phyloP scores from a whole-genome alignment of 2,329 filamentous ascomycete species.

The Dryadomyces quercivorus region DNA sequence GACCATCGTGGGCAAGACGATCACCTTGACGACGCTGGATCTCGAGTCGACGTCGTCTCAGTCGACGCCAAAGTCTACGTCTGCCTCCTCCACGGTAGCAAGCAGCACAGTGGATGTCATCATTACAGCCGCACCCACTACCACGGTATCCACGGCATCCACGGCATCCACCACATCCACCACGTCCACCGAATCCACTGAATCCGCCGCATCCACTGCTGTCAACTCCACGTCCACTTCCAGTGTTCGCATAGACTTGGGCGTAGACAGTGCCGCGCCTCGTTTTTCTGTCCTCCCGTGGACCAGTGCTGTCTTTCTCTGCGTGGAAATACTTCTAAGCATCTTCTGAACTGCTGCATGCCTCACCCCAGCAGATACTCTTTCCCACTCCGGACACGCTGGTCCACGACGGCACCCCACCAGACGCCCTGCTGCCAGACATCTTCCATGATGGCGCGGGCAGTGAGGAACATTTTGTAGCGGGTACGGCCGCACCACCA shows the following conservation, averaged over 20 bases:
- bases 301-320: background rate
- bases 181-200: background rate
- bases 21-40: background rate
- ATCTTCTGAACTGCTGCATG: background rate
- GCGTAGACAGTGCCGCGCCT: background rate
- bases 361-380: conserved; percentile 4
- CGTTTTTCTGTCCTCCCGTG: background rate
- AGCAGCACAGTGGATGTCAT: background rate
- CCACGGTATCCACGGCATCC: background rate
- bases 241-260: background rate
- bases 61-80: background rate
- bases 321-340: background rate
- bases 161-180: background rate
- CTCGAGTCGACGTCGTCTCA: background rate
- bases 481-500: conserved; percentile 20
- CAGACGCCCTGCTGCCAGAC: conserved; percentile 7
- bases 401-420: background rate
- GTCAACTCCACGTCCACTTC: background rate
- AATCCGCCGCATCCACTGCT: no score
- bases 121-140: background rate
- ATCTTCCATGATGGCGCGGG: conserved; percentile 11
- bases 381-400: background rate
- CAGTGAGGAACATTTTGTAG: conserved; percentile 20
- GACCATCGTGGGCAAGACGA: background rate
- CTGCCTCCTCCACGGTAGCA: background rate